Evolutionary conservation across 768 basidiomycete genomes (phyloP).

Genomic region (Lactarius quietus): DNA sequence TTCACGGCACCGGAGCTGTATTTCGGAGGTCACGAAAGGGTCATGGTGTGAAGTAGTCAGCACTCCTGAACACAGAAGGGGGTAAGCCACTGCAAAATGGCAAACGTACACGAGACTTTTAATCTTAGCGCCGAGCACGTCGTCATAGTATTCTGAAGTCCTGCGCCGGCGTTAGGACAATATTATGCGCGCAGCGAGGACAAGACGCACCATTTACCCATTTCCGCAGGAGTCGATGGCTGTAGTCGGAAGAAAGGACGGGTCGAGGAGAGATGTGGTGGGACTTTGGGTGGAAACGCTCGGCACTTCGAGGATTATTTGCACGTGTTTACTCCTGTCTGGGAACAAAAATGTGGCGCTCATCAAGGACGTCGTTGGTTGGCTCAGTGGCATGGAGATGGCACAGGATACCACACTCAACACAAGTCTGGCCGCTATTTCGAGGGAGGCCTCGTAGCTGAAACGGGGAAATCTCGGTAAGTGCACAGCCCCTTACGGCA

Average conservation of each 20-base stretch:
- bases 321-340: conserved; percentile 10
- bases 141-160: conserved; percentile 70
- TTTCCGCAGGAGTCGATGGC: conserved; percentile 29
- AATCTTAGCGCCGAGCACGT: conserved; percentile 70
- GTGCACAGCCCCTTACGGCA: not conserved
- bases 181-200: conserved; percentile 20
- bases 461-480: not conserved
- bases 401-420: too few species aligned
- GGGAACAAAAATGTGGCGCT: not conserved
- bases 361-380: not conserved
- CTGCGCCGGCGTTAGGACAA: conserved; percentile 36
- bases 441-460: not conserved
- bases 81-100: conserved; percentile 13
- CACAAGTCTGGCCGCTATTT: not conserved
- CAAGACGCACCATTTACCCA: conserved; percentile 67
- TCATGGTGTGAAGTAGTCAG: conserved; percentile 12
- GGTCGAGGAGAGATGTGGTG: not conserved
- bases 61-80: not conserved
- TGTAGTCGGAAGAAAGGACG: not conserved
- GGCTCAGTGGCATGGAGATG: not conserved
- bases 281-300: not conserved
- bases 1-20: conserved; percentile 68
- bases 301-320: conserved; percentile 4
- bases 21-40: not conserved
- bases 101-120: conserved; percentile 68